Conservation (phyloP, 2,329 filamentous ascomycete genomes). For the Fusarium falciforme region DNA sequence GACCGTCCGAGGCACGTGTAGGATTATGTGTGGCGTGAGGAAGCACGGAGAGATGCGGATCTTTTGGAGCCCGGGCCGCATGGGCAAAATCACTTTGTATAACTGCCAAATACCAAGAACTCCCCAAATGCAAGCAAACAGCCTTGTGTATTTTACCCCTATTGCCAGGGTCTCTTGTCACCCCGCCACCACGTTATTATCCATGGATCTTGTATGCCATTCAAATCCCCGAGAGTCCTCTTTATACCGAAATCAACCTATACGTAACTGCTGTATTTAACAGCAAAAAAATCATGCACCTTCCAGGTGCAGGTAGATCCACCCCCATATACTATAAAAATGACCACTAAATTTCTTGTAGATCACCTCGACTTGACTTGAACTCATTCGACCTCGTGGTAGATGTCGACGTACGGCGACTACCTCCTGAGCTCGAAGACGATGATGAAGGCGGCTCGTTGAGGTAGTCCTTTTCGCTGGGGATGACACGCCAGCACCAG, state of each 20-base stretch:
- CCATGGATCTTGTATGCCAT: background rate
- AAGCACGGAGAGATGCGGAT: constrained; percentile 26
- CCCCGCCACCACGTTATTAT: background rate
- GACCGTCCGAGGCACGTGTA: constrained; percentile 36
- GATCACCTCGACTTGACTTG: constrained; percentile 12
- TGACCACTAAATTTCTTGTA: background rate
- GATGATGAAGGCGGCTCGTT: constrained; percentile 42
- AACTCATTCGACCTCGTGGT: constrained; percentile 30
- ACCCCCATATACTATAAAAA: background rate
- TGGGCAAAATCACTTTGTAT: constrained; percentile 35
- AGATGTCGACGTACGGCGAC: constrained; percentile 40
- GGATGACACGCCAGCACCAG: constrained; percentile 86
- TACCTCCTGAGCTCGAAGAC: constrained; percentile 37
- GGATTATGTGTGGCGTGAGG: constrained; percentile 36
- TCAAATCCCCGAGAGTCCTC: background rate
- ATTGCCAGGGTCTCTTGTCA: background rate
- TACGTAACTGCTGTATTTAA: background rate
- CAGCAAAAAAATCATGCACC: background rate
- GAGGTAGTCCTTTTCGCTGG: constrained; percentile 60
- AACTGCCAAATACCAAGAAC: constrained; percentile 42
- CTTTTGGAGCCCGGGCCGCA: constrained; percentile 18
- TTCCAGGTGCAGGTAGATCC: background rate
- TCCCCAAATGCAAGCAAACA: constrained; percentile 29
- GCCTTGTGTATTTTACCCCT: constrained; percentile 25
- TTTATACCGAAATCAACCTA: background rate